These are phyloP conservation scores for Candida patagonica DNA, from an alignment of 805 yeast genomes.

Conservation along the genomic window DNA sequence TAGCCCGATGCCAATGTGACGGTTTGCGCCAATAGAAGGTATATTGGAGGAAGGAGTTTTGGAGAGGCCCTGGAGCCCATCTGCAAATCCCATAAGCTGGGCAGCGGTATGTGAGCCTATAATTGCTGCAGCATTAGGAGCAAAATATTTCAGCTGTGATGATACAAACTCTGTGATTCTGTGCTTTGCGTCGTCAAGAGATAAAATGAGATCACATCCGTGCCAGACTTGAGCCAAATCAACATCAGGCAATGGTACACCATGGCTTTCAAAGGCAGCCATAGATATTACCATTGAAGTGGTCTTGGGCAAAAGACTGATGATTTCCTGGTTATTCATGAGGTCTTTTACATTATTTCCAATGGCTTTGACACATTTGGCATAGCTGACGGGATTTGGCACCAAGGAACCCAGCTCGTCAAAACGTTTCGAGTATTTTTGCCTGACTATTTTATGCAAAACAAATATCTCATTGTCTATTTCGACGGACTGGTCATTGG, in stretches of 20 bases:
- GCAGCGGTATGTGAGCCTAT: constrained; percentile 69
- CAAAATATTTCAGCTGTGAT: constrained; percentile 44
- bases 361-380: constrained; percentile 40
- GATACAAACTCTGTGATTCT: constrained; percentile 48
- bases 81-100: constrained; percentile 56
- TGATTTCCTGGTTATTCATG: constrained; percentile 24
- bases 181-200: constrained; percentile 35
- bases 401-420: constrained; percentile 62
- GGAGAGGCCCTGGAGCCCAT: constrained; percentile 60
- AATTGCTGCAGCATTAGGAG: constrained; percentile 72
- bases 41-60: constrained; percentile 75
- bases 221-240: constrained; percentile 33
- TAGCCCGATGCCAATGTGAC: constrained; percentile 29
- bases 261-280: constrained; percentile 50
- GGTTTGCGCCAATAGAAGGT: constrained; percentile 59
- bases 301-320: constrained; percentile 45
- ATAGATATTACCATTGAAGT: constrained; percentile 64
- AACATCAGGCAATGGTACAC: constrained; percentile 23
- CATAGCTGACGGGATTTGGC: constrained; percentile 53
- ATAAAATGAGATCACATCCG: constrained; percentile 41
- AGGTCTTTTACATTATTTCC: constrained; percentile 37
- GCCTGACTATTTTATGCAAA: constrained; percentile 41
- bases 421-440: constrained; percentile 51
- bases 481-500: constrained; percentile 47
- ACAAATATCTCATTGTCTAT: constrained; percentile 45